Conservation (phyloP, 148 eudicot genomes). For the Rhododendron molle region DNA sequence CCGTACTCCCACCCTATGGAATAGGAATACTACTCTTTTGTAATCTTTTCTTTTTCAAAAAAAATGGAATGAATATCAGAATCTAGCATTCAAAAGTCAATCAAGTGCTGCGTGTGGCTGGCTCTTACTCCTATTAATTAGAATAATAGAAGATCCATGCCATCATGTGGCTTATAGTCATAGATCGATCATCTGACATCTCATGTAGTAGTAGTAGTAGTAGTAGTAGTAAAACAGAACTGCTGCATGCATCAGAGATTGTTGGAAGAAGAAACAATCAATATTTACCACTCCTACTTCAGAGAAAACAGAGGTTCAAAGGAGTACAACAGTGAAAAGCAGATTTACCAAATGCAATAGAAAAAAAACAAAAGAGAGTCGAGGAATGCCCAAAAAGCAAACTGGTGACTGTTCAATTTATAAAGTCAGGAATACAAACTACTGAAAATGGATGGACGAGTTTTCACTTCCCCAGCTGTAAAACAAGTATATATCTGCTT, state of each 20-base stretch:
- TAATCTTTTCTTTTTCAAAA: not conserved
- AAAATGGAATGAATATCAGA: not conserved
- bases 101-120: not conserved
- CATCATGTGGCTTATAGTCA: not conserved
- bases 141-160: too few species aligned
- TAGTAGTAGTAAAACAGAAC: not conserved
- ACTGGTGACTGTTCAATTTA: not conserved
- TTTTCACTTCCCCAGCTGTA: not conserved
- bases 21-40: too few species aligned
- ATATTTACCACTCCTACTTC: not conserved
- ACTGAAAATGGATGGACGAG: not conserved
- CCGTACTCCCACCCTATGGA: too few species aligned
- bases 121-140: too few species aligned
- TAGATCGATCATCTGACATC: not conserved
- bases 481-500: not conserved
- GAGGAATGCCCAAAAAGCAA: not conserved
- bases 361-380: not conserved
- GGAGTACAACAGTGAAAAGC: not conserved
- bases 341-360: not conserved
- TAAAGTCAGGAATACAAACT: not conserved
- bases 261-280: not conserved
- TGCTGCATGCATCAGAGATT: not conserved
- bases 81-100: not conserved
- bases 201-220: too few species aligned
- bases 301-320: not conserved